Evolutionary conservation across 2,329 filamentous ascomycete species (phyloP).

Genomic region (Cucurbitaria berberidis): DNA sequence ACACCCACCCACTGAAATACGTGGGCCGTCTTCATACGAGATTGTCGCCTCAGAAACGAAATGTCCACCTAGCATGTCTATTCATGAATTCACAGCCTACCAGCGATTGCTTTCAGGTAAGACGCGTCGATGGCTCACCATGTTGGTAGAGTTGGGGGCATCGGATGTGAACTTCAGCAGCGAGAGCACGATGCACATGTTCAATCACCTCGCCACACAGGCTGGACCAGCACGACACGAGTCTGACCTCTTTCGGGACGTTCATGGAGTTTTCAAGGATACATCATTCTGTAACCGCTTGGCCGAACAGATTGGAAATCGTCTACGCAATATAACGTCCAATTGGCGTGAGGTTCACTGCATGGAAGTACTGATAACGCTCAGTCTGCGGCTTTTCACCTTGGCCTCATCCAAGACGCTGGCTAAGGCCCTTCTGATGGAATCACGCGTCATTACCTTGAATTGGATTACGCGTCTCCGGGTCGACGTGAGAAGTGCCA

Average conservation of each 20-base stretch:
- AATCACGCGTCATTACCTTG: conserved; percentile 52
- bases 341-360: conserved; percentile 65
- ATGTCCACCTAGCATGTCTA: conserved; percentile 54
- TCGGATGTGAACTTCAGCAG: conserved; percentile 65
- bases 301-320: conserved; percentile 52
- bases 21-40: conserved; percentile 59
- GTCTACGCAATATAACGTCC: conserved; percentile 52
- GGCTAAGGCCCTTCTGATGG: conserved; percentile 43
- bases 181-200: conserved; percentile 54
- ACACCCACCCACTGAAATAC: conserved; percentile 20
- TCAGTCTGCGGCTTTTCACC: conserved; percentile 52
- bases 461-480: conserved; percentile 59
- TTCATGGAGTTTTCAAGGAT: conserved; percentile 59
- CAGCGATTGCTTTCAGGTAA: conserved; percentile 55
- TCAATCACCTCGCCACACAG: conserved; percentile 61
- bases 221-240: conserved; percentile 56
- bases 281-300: conserved; percentile 56
- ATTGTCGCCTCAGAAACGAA: conserved; percentile 56
- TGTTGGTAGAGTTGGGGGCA: conserved; percentile 57
- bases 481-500: conserved; percentile 51
- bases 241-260: conserved; percentile 46
- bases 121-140: conserved; percentile 53
- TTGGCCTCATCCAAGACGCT: conserved; percentile 30
- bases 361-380: conserved; percentile 63
- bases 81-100: conserved; percentile 61